A percentile compares a stretch with the other conserved stretches of the same genome.
Conservation (phyloP, 371 early-diverging fungal genomes). For the Syncephalastrum monosporum region DNA sequence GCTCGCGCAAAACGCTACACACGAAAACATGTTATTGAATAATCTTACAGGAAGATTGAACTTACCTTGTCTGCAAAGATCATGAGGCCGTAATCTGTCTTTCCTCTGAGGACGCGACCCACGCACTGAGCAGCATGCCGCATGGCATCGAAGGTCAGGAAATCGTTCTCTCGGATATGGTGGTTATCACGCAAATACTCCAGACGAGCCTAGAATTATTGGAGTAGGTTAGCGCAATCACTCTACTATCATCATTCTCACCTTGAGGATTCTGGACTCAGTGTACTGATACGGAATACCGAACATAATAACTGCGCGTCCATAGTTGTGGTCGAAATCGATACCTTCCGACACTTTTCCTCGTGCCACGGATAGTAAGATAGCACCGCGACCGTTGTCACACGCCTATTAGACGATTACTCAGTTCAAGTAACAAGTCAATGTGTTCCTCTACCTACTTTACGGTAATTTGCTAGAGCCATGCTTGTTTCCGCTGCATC, state of each 20-base stretch:
- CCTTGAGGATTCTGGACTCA: constrained; percentile 93
- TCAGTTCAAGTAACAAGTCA: background rate
- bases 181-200: constrained; percentile 94
- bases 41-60: background rate
- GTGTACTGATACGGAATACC: constrained; percentile 99
- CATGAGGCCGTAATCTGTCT: constrained; percentile 99
- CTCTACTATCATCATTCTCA: constrained; percentile 9
- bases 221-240: background rate
- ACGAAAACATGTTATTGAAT: background rate
- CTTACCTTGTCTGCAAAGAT: constrained; percentile 96
- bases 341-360: constrained; percentile 99
- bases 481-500: constrained; percentile 98
- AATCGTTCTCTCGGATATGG: constrained; percentile 97
- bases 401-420: constrained; percentile 68
- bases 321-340: constrained; percentile 99
- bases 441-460: constrained; percentile 29
- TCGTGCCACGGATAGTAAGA: constrained; percentile 98
- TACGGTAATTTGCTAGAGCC: constrained; percentile 95
- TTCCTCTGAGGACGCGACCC: constrained; percentile 97
- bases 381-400: constrained; percentile 98
- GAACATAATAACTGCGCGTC: constrained; percentile 98
- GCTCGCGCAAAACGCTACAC: constrained; percentile 86
- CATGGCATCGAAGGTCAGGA: constrained; percentile 99
- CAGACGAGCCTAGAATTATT: constrained; percentile 72
- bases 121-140: constrained; percentile 99